A percentile compares a stretch with the other conserved stretches of the same genome.
These are phyloP conservation scores for Hibiscus tridactylites DNA, from an alignment of 345 rosid genomes.

Conservation along the genomic window DNA sequence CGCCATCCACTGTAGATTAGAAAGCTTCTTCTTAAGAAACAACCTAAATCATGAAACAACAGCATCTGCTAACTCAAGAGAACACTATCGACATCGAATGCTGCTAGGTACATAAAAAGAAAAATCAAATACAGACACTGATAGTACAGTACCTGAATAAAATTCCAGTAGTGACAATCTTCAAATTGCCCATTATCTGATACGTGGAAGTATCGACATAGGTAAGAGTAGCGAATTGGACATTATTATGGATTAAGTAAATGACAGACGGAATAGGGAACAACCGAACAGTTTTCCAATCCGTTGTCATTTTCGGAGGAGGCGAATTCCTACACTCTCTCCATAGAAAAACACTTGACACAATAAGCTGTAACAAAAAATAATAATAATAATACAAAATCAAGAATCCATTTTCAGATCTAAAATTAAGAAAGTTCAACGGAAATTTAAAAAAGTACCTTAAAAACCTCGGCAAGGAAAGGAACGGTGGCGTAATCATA, in stretches of 20 bases:
- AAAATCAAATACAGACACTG: not conserved
- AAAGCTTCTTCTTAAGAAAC: constrained; percentile 49
- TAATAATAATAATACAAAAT: not conserved
- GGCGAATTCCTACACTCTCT: constrained; percentile 44
- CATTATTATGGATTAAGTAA: constrained; percentile 83
- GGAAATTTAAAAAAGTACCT: constrained; percentile 36
- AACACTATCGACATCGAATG: not conserved
- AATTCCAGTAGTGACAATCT: constrained; percentile 89
- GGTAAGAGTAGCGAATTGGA: constrained; percentile 86
- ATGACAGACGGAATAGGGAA: constrained; percentile 84
- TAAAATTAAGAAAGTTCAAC: not conserved
- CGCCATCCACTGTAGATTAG: constrained; percentile 70
- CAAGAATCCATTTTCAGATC: not conserved
- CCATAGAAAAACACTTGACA: constrained; percentile 81
- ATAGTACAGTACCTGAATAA: constrained; percentile 54
- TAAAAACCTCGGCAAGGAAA: constrained; percentile 83
- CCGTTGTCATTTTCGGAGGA: constrained; percentile 63
- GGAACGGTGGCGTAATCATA: constrained; percentile 96
- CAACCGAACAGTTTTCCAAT: constrained; percentile 78
- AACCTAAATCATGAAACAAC: constrained; percentile 26
- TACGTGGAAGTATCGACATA: constrained; percentile 90
- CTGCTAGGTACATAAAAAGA: not conserved
- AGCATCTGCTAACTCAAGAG: not conserved
- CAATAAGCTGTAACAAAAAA: constrained; percentile 43
- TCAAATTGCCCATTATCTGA: constrained; percentile 97